These are phyloP conservation scores for Conringia planisiliqua DNA, from an alignment of 345 rosid genomes.

Conservation along the genomic window DNA sequence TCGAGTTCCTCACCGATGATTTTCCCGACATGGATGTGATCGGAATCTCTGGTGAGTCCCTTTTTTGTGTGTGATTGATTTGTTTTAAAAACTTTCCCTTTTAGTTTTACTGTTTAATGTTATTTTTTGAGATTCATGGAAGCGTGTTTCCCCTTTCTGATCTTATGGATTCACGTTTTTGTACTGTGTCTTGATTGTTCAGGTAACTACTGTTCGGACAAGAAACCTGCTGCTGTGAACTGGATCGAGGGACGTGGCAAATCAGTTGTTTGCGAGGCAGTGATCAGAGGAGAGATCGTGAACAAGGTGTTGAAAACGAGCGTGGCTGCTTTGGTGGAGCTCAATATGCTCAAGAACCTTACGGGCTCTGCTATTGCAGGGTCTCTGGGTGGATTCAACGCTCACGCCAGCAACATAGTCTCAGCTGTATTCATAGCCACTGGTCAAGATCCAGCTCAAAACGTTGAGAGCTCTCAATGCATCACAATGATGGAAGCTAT, in stretches of 20 bases:
- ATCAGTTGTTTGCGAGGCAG: slow-evolving; percentile 88
- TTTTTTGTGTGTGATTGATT: not conserved
- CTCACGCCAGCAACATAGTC: slow-evolving; percentile 86
- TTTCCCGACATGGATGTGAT: slow-evolving; percentile 88
- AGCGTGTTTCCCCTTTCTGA: not conserved
- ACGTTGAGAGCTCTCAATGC: slow-evolving; percentile 86
- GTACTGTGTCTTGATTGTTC: not conserved
- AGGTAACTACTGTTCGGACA: slow-evolving; percentile 88
- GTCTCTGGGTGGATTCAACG: slow-evolving; percentile 84
- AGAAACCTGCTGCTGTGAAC: slow-evolving; percentile 91
- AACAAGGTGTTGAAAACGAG: slow-evolving; percentile 69
- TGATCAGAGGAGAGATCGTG: slow-evolving; percentile 68
- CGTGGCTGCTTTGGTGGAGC: slow-evolving; percentile 72
- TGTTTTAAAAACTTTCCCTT: not conserved
- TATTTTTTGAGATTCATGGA: not conserved
- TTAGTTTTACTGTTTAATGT: not conserved
- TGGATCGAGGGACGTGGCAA: slow-evolving; percentile 97
- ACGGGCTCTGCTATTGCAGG: slow-evolving; percentile 86
- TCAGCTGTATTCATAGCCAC: slow-evolving; percentile 82
- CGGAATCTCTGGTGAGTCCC: slow-evolving; percentile 63
- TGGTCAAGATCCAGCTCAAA: slow-evolving; percentile 94
- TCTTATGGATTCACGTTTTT: not conserved
- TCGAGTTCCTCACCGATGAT: slow-evolving; percentile 66
- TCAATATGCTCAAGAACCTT: slow-evolving; percentile 83
- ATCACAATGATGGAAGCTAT: slow-evolving; percentile 91